Evolutionary conservation across 257 asterid genomes (phyloP), one percentile per base, ranked within the genome.

Genomic region (Petunia axillaris): DNA sequence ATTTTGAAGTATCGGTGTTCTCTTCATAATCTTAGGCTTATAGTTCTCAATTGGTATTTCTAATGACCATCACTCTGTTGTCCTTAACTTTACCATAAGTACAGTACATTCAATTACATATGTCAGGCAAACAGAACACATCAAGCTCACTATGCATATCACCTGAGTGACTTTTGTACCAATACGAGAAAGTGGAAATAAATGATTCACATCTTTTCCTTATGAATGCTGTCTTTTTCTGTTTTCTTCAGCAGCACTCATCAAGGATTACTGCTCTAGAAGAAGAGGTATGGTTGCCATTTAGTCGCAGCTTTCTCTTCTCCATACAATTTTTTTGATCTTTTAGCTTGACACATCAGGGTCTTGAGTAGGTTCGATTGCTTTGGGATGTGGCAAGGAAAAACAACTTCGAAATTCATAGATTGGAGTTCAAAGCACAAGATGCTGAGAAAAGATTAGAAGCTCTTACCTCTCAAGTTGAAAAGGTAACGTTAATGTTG

Each of bases 311-410:
- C 62, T 76, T 75, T 48, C 25, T 25, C 37, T 76, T 76, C 53
- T 75, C 43, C 37, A 25, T 59, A 41, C 10, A 62, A 9, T 40
- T 57, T 41, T 15, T 4, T 25, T 71, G 66, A 57, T 75, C 57
- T 7, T 70, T n/a, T 25, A 73, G 53, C 7, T 43, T 55, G 46
- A 78, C 73, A 43, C 15, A 57, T 77, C 73, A 6, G 81, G 83
- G 67, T 25, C 65, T 81, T 44, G 11, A 83, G 84, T 85, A 94
- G 98, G 90, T 93, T 80, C 92, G 87, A 62, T 89, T 81, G 87
- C 95, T 91, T 38, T 91, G 98, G 98, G 89, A 82, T 6, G 84
- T 85, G 66, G 91, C 97, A 67, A 87, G 95, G 77, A 86, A 84
- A 77, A 91, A 87, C 80, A 90, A 91, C 89, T 91, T 93, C 75